These are phyloP conservation scores for Candida oleophila DNA, from an alignment of 805 yeast genomes.

Conservation along the genomic window DNA sequence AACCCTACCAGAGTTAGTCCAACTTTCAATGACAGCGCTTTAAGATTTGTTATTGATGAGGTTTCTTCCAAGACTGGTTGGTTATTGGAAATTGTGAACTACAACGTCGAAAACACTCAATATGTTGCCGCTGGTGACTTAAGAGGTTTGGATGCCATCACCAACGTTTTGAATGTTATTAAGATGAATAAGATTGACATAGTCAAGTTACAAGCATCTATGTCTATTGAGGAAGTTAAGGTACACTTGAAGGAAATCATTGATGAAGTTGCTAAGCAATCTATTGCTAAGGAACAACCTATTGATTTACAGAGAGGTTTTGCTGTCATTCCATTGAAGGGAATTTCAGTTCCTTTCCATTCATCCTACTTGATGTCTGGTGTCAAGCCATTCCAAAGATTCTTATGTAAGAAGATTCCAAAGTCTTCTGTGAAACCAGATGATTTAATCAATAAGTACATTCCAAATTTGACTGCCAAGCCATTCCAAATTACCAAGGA, in stretches of 20 bases:
- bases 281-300: conserved; percentile 91
- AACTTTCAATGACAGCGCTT: conserved; percentile 89
- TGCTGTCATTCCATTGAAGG: conserved; percentile 97
- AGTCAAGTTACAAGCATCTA: conserved; percentile 75
- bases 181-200: conserved; percentile 94
- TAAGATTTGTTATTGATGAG: conserved; percentile 90
- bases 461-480: conserved; percentile 97
- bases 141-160: conserved; percentile 88
- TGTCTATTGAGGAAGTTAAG: conserved; percentile 85
- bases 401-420: conserved; percentile 92
- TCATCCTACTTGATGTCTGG: conserved; percentile 97
- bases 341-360: conserved; percentile 99
- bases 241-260: conserved; percentile 87
- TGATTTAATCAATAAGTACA: conserved; percentile 89
- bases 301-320: conserved; percentile 96
- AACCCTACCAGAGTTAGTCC: conserved; percentile 91
- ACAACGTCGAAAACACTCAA: conserved; percentile 96
- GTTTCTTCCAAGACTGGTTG: conserved; percentile 82
- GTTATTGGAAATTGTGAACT: conserved; percentile 97
- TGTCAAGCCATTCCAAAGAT: conserved; percentile 98
- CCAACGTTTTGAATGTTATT: conserved; percentile 89
- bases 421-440: conserved; percentile 94
- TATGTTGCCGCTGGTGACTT: conserved; percentile 99
- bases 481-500: conserved; percentile 96
- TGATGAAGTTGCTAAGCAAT: conserved; percentile 77